Conservation (phyloP, 2,329 filamentous ascomycete genomes). For the Emericellopsis cladophorae region DNA sequence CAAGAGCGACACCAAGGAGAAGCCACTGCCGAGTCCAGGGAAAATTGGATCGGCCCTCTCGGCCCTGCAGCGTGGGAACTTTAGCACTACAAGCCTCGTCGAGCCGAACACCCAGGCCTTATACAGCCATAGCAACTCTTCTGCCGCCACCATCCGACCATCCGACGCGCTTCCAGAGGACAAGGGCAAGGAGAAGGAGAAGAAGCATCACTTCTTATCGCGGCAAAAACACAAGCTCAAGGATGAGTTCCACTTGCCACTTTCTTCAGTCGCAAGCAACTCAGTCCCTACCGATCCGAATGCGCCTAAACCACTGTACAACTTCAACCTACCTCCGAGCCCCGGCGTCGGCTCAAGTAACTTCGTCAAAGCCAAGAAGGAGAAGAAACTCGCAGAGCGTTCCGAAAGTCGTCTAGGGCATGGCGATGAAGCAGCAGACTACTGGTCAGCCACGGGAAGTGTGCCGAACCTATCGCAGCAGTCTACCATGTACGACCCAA, state of each 20-base stretch:
- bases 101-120: constrained; percentile 48
- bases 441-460: constrained; percentile 43
- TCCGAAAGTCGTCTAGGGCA: constrained; percentile 33
- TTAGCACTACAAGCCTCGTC: constrained; percentile 57
- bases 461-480: constrained; percentile 29
- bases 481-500: constrained; percentile 35
- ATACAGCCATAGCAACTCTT: constrained; percentile 65
- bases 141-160: constrained; percentile 63
- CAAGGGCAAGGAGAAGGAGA: constrained; percentile 52
- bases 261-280: constrained; percentile 67
- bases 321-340: constrained; percentile 62
- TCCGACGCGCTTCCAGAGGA: constrained; percentile 35
- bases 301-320: constrained; percentile 66
- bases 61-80: constrained; percentile 52
- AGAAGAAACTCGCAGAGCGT: constrained; percentile 70
- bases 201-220: constrained; percentile 69
- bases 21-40: constrained; percentile 59
- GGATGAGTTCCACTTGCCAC: constrained; percentile 58
- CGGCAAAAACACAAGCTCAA: constrained; percentile 70
- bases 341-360: constrained; percentile 50
- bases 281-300: constrained; percentile 63
- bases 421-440: constrained; percentile 27
- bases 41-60: constrained; percentile 57
- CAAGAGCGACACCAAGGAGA: constrained; percentile 54
- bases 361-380: constrained; percentile 76